Evolutionary conservation across 768 basidiomycete species (phyloP).

Genomic region (Lactifluus echinatus): DNA sequence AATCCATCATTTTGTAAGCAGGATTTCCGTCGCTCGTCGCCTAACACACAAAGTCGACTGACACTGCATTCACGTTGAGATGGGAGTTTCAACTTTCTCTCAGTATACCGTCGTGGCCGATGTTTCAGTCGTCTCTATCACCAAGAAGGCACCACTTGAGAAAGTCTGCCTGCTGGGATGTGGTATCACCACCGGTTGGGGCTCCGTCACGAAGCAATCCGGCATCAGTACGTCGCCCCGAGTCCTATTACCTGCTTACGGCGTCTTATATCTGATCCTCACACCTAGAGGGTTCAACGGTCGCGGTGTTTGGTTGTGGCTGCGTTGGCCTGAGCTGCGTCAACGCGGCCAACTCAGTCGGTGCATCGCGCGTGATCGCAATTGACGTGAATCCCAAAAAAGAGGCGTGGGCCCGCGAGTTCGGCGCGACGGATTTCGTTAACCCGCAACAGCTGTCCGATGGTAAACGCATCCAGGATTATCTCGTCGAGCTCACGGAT

Average conservation of each 20-base stretch:
- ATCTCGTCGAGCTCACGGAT: conserved; percentile 88
- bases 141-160: conserved; percentile 78
- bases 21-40: conserved; percentile 11
- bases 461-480: conserved; percentile 80
- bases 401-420: conserved; percentile 81
- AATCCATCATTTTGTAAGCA: conserved; percentile 84
- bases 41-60: background rate
- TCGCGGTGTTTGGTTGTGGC: conserved; percentile 94
- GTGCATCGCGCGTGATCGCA: conserved; percentile 85
- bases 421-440: conserved; percentile 93
- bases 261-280: background rate
- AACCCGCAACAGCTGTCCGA: conserved; percentile 68
- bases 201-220: conserved; percentile 85
- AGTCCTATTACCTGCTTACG: background rate
- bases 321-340: conserved; percentile 94
- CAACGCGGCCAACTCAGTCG: conserved; percentile 66
- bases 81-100: conserved; percentile 99
- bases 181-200: conserved; percentile 98
- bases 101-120: conserved; percentile 99
- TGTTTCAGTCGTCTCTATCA: conserved; percentile 90
- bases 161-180: conserved; percentile 97
- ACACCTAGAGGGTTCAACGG: conserved; percentile 62
- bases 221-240: conserved; percentile 56
- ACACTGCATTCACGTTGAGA: conserved; percentile 38
- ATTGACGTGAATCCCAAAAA: conserved; percentile 85